phyloP scores from a whole-genome alignment of 2,329 filamentous ascomycete genomes.

The Diaporthe capsici region DNA sequence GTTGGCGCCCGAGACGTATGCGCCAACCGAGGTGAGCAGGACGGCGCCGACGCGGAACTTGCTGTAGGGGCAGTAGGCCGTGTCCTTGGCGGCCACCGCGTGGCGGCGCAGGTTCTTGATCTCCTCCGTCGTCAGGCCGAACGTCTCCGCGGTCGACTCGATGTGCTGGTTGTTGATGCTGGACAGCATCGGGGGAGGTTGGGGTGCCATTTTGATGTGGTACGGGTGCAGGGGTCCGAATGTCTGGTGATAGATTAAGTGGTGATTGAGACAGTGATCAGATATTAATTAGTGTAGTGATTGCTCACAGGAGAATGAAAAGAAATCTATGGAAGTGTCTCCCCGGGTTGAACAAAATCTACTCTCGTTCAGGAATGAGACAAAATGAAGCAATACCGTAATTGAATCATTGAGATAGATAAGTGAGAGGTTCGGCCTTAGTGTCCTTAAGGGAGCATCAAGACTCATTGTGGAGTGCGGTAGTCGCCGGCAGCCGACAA shows the following conservation, averaged over 20 bases:
- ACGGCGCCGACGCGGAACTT: conserved; percentile 91
- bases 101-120: conserved; percentile 73
- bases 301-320: neutral
- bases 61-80: conserved; percentile 94
- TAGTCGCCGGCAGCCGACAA: conserved; percentile 31
- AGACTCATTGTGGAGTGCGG: conserved; percentile 26
- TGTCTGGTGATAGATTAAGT: conserved; percentile 14
- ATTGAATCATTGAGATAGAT: neutral
- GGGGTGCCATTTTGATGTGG: conserved; percentile 37
- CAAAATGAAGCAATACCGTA: conserved; percentile 23
- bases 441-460: conserved; percentile 11
- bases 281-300: neutral
- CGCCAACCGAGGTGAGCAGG: conserved; percentile 68
- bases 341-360: neutral
- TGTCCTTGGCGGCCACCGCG: conserved; percentile 79
- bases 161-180: conserved; percentile 46
- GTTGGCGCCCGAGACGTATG: conserved; percentile 82
- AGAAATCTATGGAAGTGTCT: neutral
- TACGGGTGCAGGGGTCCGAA: neutral
- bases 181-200: conserved; percentile 45
- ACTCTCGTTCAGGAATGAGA: conserved; percentile 10
- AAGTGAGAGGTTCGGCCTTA: neutral
- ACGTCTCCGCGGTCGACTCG: conserved; percentile 51
- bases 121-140: conserved; percentile 72
- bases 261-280: neutral